Evolutionary conservation across 2,329 filamentous ascomycete genomes (phyloP), one percentile per base, ranked within the genome.

Genomic region (Calonectria naviculata): DNA sequence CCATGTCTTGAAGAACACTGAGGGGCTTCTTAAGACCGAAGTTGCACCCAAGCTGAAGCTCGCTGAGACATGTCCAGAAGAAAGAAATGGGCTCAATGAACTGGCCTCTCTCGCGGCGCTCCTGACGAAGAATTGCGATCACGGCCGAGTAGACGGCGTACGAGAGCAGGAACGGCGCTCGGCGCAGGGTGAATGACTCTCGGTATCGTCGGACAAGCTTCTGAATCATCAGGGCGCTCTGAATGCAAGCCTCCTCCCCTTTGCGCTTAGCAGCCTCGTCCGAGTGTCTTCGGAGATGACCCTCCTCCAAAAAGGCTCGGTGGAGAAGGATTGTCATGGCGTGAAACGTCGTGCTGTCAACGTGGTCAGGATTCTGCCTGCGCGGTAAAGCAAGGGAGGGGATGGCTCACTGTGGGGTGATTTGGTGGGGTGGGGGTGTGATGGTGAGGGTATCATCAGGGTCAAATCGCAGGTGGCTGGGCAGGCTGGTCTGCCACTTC

Each of bases 311-410:
- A 72, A 87, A 86, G 1, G 85, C 84, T 1, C 85, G 83, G 67
- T 87, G 84, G 12, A 87, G 80, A 0, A 87, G 78, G 54, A 87
- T 86, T 12, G 82, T 80, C 15, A 87, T 79, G 5, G 84, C 82
- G 70, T 86, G 78, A 71, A 85, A 87, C 9, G 79, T 82, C 19
- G 80, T 80, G 36, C 79, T 75, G 31, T 52, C 17, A 34, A 47
- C 31, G 47, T 31, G 52, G 36, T 76, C 47, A 78, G 73, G 17
- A 63, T 49, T 68, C n/a, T 29, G 12, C 41, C 44, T 28, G 65
- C 31, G 54, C 61, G 36, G 56, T 38, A 10, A 56, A 56, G 42
- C 21, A 21, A 10, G 56, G 52, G 31, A 36, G 36, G 52, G 54
- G 44, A 62, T 65, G 31, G 68, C 77, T 79, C 52, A 79, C 77